Evolutionary conservation across 768 basidiomycete species (phyloP).

Genomic region (Suillus sp.): DNA sequence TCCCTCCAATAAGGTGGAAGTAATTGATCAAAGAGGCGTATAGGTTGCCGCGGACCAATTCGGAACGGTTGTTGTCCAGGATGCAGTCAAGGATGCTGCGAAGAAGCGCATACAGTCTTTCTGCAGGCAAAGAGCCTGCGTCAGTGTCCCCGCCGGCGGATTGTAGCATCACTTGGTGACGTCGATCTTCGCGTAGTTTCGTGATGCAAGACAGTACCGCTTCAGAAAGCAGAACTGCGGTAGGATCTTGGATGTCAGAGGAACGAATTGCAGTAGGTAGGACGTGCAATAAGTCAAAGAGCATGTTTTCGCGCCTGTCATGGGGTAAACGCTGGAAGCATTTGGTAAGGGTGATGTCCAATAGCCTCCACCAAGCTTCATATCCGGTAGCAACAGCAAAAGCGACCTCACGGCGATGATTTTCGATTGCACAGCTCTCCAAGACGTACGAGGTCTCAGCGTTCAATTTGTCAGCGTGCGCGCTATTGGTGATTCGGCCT

Average conservation of each 20-base stretch:
- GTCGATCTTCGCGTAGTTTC: conserved; percentile 83
- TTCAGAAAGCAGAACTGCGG: conserved; percentile 83
- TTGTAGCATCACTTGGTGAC: conserved; percentile 67
- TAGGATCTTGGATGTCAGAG: conserved; percentile 64
- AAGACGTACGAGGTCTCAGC: conserved; percentile 76
- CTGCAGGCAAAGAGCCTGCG: conserved; percentile 73
- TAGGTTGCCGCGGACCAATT: conserved; percentile 91
- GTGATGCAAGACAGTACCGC: conserved; percentile 80
- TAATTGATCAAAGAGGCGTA: conserved; percentile 92
- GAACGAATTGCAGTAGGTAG: conserved; percentile 72
- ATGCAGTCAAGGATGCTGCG: conserved; percentile 75
- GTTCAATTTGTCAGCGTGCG: conserved; percentile 66
- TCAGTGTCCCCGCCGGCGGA: conserved; percentile 64
- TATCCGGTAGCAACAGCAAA: conserved; percentile 71
- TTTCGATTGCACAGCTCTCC: conserved; percentile 84
- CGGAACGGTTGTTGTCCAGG: conserved; percentile 73
- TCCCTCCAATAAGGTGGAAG: conserved; percentile 59
- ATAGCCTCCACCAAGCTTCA: conserved; percentile 80
- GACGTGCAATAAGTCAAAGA: conserved; percentile 87
- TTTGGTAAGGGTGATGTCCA: conserved; percentile 85
- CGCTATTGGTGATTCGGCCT: conserved; percentile 61
- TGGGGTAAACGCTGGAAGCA: conserved; percentile 83
- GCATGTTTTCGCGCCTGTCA: conserved; percentile 82
- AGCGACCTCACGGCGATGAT: conserved; percentile 80
- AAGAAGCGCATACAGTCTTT: conserved; percentile 75